A percentile compares a stretch with the other conserved stretches of the same genome.
phyloP scores from a whole-genome alignment of 2,329 filamentous ascomycete species.

The Microdochium trichocladiopsis region DNA sequence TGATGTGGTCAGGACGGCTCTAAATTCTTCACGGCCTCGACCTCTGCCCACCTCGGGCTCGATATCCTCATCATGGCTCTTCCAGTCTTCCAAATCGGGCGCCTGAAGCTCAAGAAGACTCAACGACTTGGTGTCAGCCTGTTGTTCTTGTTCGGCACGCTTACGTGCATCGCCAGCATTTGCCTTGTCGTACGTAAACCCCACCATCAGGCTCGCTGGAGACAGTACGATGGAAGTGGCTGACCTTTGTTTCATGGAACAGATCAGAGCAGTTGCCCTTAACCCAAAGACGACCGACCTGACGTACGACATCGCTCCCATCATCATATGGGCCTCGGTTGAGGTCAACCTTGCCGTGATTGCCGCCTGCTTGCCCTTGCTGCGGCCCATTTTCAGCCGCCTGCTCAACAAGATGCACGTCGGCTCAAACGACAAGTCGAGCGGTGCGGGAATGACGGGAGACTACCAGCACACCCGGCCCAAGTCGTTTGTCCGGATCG shows the following conservation, averaged over 20 bases:
- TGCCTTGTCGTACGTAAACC: background rate
- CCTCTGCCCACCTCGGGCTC: background rate
- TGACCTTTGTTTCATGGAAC: no score
- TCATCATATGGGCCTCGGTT: constrained; percentile 1
- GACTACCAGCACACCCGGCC: background rate
- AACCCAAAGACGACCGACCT: background rate
- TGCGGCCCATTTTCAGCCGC: background rate
- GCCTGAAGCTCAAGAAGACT: background rate
- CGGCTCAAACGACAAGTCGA: background rate
- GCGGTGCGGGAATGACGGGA: background rate
- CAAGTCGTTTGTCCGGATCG: background rate
- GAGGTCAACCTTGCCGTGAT: constrained; percentile 1
- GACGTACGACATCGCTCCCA: background rate
- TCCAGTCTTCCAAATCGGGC: background rate
- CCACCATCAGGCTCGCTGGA: no score
- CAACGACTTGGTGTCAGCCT: background rate
- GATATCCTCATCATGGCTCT: background rate
- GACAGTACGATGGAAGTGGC: no score
- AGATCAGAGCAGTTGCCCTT: background rate
- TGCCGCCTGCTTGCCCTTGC: background rate
- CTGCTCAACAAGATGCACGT: background rate
- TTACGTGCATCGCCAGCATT: background rate
- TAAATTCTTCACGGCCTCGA: background rate
- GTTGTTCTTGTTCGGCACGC: background rate
- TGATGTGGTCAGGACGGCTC: background rate